Evolutionary conservation across 176 grass and related monocot species (phyloP), one percentile per base, ranked within the genome.

Genomic region (Poa annua): DNA sequence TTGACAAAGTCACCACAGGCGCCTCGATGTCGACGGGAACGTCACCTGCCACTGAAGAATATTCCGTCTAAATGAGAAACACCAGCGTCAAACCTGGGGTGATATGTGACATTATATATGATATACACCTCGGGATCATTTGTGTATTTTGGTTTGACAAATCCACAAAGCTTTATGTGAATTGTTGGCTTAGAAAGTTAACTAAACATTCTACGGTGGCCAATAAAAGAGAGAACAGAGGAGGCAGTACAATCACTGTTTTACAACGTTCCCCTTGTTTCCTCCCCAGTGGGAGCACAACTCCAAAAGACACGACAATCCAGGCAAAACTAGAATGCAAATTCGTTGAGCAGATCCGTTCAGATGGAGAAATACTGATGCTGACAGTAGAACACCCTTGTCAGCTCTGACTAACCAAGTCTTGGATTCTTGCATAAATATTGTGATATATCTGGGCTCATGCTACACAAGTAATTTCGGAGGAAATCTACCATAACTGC

Each of bases 381-480:
- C n/a, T n/a, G n/a, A n/a, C n/a, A n/a, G n/a, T n/a, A n/a, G n/a
- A n/a, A n/a, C n/a, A n/a, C n/a, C n/a, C n/a, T n/a, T 71, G 71
- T 77, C 71, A 77, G 24, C 41, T 59, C 2, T 51, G 55, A 79
- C 79, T 70, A 82, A 82, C 52, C 4, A 82, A 12, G 17, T 8
- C 42, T 68, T 82, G 73, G 72, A 83, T 52, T 83, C 26, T 78
- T 88, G 85, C 51, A 56, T 57, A 70, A 67, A 74, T 86, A 15
- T 45, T 55, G 36, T 39, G 34, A 20, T 59, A 7, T 80, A 7
- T 80, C 21, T 25, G 33, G 7, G 2, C 14, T 42, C 6, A 32
- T 33, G n/a, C 32, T 42, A 26, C n/a, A n/a, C n/a, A n/a, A n/a
- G n/a, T n/a, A n/a, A n/a, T 51, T 21, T 54, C 56, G 39, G 39